Conservation (phyloP, 2,329 filamentous ascomycete species). For the Colletotrichum nymphaeae region DNA sequence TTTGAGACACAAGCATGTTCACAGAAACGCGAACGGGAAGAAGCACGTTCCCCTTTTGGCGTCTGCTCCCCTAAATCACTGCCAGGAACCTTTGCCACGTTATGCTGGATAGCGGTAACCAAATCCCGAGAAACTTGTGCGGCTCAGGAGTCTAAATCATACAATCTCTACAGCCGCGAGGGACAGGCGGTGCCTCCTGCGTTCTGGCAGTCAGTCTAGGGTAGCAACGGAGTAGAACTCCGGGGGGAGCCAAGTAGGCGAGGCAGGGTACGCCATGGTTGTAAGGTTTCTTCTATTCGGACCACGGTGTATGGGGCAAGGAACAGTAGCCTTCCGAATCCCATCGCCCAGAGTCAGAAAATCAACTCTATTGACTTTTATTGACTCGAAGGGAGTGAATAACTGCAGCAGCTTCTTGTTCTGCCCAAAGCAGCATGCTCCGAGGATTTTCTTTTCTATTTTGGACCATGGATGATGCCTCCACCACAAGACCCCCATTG, state of each 20-base stretch:
- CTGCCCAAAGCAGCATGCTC: not conserved
- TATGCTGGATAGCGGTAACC: not conserved
- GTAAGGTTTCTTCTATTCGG: not conserved
- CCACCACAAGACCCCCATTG: not conserved
- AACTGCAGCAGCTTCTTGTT: too few species aligned
- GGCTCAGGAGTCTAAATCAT: slow-evolving; percentile 9
- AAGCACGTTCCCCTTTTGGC: not conserved
- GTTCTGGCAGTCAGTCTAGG: not conserved
- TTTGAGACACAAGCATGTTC: not conserved
- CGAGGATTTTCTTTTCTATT: not conserved
- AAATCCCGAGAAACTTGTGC: not conserved
- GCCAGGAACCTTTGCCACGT: not conserved
- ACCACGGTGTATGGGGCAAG: not conserved
- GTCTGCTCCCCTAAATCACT: not conserved
- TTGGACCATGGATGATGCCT: slow-evolving; percentile 19
- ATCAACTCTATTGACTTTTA: not conserved
- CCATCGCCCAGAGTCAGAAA: not conserved
- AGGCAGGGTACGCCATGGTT: not conserved
- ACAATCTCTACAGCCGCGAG: not conserved
- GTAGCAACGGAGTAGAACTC: not conserved
- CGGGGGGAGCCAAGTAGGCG: not conserved
- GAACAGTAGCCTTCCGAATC: not conserved
- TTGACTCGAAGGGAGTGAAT: not conserved
- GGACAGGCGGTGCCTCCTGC: not conserved
- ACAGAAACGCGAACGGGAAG: not conserved